Base-by-base conservation (phyloP, 2,329 filamentous ascomycete genomes). In the Neopestalotiopsis rosae region DNA sequence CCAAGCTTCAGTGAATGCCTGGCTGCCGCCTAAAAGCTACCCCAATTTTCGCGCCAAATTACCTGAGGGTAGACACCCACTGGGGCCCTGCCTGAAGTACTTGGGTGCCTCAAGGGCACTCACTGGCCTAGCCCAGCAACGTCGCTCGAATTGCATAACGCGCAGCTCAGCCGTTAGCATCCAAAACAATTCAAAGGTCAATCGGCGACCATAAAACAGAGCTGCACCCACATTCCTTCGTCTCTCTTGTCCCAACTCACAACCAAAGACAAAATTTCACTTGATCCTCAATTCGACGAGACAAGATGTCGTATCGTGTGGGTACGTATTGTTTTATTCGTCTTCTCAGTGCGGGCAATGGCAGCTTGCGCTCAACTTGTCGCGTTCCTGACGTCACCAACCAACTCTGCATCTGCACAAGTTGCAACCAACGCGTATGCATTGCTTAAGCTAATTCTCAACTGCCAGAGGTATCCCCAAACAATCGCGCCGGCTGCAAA, bases 401-500 rank as follows among this genome's bases (percentile, higher is more conserved):
- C 34, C 28, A 57, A n/a, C 45, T 73, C 77, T 38, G 76, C 70
- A 40, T 61, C 17, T 4, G 45, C 57, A 38, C 59, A 20, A 14
- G 24, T n/a, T 61, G 58, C 34, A 14, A 17, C 59, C 34, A 38
- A 40, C 32, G n/a, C n/a, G 13, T 62, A 52, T 52, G 45, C n/a
- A 52, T 52, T n/a, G 45, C 45, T 52, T 52, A 52, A 52, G 20
- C 45, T 52, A 24, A 52, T 24, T 24, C 45, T 52, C 14, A 9
- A 52, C 45, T 52, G 45, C n/a, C 76, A 97, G 94, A 97, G 79
- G 74, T 91, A 40, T 88, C 92, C n/a, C 81, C 85, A 61, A 92
- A 87, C 77, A 88, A 86, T 75, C 92, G 94, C 69, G 93, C 95
- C 66, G 88, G 84, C 65, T 98, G 95, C 83, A 87, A 90, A 71